Evolutionary conservation across 208 protist genomes (phyloP), one percentile per base, ranked within the genome.

Genomic region (Endotrypanum monterogeii): DNA sequence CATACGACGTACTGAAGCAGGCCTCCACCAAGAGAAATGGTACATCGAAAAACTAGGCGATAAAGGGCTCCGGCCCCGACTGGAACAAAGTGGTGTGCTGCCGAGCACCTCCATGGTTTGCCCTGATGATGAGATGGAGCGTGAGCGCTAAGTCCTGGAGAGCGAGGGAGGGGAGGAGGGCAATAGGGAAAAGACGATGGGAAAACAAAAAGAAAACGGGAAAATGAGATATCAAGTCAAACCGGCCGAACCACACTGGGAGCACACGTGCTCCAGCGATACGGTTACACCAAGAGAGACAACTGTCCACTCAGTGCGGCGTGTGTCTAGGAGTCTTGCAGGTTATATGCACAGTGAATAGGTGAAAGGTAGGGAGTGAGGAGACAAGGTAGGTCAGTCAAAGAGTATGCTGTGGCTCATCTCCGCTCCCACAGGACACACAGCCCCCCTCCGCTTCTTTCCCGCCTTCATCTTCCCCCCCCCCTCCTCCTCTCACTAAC

Each of bases 1-100:
- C 99, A 62, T 81, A 99, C 39, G 98, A 99, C 70, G 98, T 92
- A 14, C 75, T 93, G 44, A 87, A 90, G 72, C 86, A 88, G 86
- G 71, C 88, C 1, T 74, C 88, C 0, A 78, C 78, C 35, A 80
- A 83, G 71, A 83, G 71, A 35, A 41, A 67, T 32, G 51, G 54
- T 20, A 23, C 71, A 37, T 39, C 32, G 1, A 71, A 72, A 32
- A 74, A 75, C 61, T 70, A 70, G 48, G 11, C 1, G 32, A 72
- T 18, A 37, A 23, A 39, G 1, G 44, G 25, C n/a, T n/a, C n/a
- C n/a, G 12, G 8, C 32, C 14, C 30, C n/a, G 8, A 44, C 35
- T 0, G 44, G 7, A 8, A 20, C 1, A 9, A 35, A 37, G 18
- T 44, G 3, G 58, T 7, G 58, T 37, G 58, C 23, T 16, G 14